Percentiles rank a stretch among this genome's conserved stretches.
phyloP scores from a whole-genome alignment of 1,139 yeast genomes.

The Lizanozyma gosingica region DNA sequence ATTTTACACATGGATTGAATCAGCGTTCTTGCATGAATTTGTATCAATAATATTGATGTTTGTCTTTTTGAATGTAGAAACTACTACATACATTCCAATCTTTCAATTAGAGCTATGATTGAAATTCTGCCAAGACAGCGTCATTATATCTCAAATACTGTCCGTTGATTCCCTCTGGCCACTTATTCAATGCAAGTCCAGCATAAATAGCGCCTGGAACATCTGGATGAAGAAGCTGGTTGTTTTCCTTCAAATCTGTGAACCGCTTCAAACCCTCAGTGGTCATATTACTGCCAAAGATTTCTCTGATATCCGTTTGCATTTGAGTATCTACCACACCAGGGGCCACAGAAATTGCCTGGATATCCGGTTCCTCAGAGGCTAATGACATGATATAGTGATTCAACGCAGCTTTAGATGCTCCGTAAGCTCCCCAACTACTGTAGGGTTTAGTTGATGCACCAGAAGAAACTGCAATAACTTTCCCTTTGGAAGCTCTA shows the following conservation, averaged over 20 bases:
- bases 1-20: too few relatives aligned
- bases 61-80: background rate
- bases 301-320: conserved; percentile 70
- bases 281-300: conserved; percentile 48
- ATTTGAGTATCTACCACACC: conserved; percentile 87
- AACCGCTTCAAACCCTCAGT: conserved; percentile 49
- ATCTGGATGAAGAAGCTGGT: conserved; percentile 51
- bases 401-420: conserved; percentile 84
- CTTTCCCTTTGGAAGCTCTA: conserved; percentile 46
- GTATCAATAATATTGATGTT: too few relatives aligned
- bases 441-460: conserved; percentile 54
- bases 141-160: conserved; percentile 55
- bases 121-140: conserved; percentile 17
- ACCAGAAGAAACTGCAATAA: conserved; percentile 78
- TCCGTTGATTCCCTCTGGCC: conserved; percentile 50
- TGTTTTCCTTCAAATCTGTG: conserved; percentile 45
- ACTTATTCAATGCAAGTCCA: conserved; percentile 52
- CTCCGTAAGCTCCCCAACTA: conserved; percentile 89
- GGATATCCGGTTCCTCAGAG: conserved; percentile 50
- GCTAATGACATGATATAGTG: conserved; percentile 61
- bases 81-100: conserved; percentile 1
- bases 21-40: too few relatives aligned
- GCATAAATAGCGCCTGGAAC: conserved; percentile 66
- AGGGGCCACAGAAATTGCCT: conserved; percentile 71
- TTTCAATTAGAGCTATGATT: conserved; percentile 1